Evolutionary conservation across 2,329 filamentous ascomycete species (phyloP).

Genomic region (Penicillium sp.): DNA sequence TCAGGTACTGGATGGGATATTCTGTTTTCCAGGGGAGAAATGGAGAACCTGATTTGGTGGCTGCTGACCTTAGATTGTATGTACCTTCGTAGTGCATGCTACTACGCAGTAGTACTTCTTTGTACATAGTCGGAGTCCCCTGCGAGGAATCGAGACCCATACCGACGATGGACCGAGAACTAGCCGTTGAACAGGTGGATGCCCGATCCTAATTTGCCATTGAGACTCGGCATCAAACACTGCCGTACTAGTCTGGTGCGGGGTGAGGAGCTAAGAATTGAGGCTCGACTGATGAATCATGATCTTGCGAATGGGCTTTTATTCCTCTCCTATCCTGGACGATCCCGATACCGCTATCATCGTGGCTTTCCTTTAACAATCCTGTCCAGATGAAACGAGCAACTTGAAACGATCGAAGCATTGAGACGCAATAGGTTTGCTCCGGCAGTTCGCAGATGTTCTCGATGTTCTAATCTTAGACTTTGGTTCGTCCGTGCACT

Average conservation of each 20-base stretch:
- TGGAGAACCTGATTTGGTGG: too few species aligned
- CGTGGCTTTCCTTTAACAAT: background rate
- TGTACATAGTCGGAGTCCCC: background rate
- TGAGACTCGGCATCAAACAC: background rate
- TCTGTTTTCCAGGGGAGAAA: too few species aligned
- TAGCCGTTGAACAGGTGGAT: background rate
- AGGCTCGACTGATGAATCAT: background rate
- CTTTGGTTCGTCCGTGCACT: conserved; percentile 7
- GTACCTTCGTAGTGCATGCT: background rate
- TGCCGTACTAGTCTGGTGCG: background rate
- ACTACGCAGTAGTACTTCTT: too few species aligned
- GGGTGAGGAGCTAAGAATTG: background rate
- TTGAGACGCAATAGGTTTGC: background rate
- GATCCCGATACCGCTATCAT: background rate
- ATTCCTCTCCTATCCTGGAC: background rate
- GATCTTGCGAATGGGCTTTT: background rate
- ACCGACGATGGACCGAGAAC: background rate
- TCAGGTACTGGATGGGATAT: background rate
- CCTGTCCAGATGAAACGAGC: background rate
- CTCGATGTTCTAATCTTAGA: conserved; percentile 14
- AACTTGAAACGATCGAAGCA: background rate
- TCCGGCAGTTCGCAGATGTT: conserved; percentile 8
- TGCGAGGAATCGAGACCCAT: background rate
- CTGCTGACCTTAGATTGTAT: too few species aligned
- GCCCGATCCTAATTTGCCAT: background rate